Evolutionary conservation across 495 filamentous ascomycete species (phyloP).

Genomic region (Penicillium egyptiacum): DNA sequence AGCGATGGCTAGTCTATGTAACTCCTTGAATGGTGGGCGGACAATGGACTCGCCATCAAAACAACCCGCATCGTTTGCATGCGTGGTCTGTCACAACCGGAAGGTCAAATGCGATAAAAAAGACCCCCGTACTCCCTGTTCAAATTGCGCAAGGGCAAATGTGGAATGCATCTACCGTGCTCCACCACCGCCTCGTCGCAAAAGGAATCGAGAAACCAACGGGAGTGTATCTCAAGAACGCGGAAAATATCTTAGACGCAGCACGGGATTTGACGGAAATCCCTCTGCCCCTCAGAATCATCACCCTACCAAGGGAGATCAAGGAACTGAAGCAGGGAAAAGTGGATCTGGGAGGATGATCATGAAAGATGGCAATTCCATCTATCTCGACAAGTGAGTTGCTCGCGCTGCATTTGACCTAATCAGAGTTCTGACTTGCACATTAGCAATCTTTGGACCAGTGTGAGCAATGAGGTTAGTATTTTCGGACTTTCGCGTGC

Average conservation of each 20-base stretch:
- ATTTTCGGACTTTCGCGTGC: not conserved
- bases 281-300: not conserved
- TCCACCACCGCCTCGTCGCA: constrained; percentile 58
- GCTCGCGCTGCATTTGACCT: not conserved
- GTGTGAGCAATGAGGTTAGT: constrained; percentile 50
- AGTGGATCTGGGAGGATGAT: constrained; percentile 35
- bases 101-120: constrained; percentile 69
- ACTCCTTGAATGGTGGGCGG: not conserved
- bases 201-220: constrained; percentile 49
- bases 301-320: not conserved
- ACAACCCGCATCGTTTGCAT: constrained; percentile 48
- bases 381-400: constrained; percentile 50
- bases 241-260: constrained; percentile 12
- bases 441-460: constrained; percentile 50
- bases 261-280: not conserved
- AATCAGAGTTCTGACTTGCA: constrained; percentile 8
- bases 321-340: constrained; percentile 5
- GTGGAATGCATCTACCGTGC: constrained; percentile 61
- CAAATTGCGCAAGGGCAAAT: constrained; percentile 60
- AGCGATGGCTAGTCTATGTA: no score
- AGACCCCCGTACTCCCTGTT: constrained; percentile 64
- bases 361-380: constrained; percentile 38
- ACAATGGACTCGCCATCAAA: constrained; percentile 10
- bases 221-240: constrained; percentile 44
- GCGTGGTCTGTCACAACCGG: constrained; percentile 63